Conservation (phyloP, 192 early-diverging fungal species). For the Spinellus fusiger region DNA sequence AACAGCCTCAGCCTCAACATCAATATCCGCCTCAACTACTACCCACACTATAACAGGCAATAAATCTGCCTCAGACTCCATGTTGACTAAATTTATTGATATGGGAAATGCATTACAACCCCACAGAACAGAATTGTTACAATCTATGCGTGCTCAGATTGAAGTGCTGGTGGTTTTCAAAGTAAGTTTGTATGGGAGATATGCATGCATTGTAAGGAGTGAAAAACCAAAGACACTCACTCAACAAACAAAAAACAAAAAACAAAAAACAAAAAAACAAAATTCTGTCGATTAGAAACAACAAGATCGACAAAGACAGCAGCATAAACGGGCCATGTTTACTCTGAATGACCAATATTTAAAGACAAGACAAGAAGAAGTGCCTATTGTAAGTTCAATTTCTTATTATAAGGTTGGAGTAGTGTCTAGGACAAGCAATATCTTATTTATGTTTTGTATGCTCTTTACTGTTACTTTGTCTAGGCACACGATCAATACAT, state of each 20-base stretch:
- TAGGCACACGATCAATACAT: conserved; percentile 14
- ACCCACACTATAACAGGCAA: too few species aligned
- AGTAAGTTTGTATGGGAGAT: not conserved
- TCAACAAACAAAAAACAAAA: not conserved
- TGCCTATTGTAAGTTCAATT: conserved; percentile 7
- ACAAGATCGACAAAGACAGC: conserved; percentile 6
- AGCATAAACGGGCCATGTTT: conserved; percentile 8
- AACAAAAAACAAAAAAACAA: not conserved
- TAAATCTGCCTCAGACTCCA: too few species aligned
- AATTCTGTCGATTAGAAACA: conserved; percentile 2
- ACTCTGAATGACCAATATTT: conserved; percentile 13
- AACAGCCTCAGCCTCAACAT: too few species aligned
- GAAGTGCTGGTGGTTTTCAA: not conserved
- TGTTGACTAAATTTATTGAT: not conserved
- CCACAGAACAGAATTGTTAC: not conserved
- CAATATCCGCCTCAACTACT: too few species aligned
- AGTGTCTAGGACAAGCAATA: too few species aligned
- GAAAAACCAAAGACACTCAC: not conserved
- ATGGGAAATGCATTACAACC: not conserved
- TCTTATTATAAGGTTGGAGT: not conserved
- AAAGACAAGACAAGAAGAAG: not conserved
- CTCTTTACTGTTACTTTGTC: not conserved
- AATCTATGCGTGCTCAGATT: not conserved
- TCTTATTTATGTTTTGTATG: not conserved
- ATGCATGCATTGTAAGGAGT: too few species aligned